Evolutionary conservation across 1,284 basidiomycete genomes (phyloP).

Genomic region (Rhizoctonia solani): DNA sequence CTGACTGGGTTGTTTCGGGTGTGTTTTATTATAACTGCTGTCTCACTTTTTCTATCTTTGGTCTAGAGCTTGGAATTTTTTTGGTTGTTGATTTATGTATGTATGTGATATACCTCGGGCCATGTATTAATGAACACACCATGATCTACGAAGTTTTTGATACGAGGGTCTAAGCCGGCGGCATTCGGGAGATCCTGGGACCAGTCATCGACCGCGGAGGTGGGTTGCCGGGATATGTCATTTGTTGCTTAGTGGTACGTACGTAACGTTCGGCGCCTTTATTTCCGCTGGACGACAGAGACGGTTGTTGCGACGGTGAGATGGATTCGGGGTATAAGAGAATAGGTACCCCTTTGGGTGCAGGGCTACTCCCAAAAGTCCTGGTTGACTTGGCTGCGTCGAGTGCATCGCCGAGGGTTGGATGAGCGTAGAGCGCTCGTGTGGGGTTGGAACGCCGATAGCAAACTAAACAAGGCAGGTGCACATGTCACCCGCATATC

Average conservation of each 20-base stretch:
- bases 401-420: conserved; percentile 26
- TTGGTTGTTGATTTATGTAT: conserved; percentile 12
- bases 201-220: neutral
- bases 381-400: neutral
- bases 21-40: neutral
- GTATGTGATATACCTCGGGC: conserved; percentile 29
- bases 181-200: conserved; percentile 14
- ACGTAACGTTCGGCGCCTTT: neutral
- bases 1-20: neutral
- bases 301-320: neutral
- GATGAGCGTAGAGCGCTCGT: neutral
- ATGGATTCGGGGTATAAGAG: conserved; percentile 14
- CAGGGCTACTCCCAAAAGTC: neutral
- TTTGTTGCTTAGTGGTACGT: neutral
- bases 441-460: conserved; percentile 29
- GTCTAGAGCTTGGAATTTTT: neutral
- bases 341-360: neutral
- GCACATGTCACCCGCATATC: neutral
- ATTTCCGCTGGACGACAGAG: neutral
- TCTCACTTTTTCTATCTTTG: neutral
- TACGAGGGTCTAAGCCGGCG: conserved; percentile 3
- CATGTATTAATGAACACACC: conserved; percentile 26
- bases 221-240: conserved; percentile 3
- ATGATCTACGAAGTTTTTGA: neutral
- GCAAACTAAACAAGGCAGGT: conserved; percentile 7